Base-by-base conservation (phyloP, 2,329 filamentous ascomycete genomes). In the Colletotrichum cordylinicola region DNA sequence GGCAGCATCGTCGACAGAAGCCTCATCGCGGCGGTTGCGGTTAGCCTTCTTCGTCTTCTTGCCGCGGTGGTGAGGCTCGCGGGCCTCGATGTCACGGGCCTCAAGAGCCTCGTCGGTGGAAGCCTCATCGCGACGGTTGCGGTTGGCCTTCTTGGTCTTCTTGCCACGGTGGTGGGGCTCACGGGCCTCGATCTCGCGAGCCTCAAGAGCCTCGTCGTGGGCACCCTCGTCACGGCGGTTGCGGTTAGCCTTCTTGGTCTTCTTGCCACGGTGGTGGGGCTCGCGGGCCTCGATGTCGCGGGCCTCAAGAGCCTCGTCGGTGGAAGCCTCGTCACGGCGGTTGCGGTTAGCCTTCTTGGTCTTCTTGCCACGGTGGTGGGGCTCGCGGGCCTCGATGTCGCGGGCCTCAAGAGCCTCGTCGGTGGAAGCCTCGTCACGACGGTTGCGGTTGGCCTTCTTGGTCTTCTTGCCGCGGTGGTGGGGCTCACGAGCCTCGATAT, bases 11-110 rank as follows among this genome's bases (percentile, higher is more conserved):
- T 68, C 69, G 55, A 27, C 69, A 3, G 52, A 31, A 21, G 24
- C 43, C 58, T 56, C 70, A 21, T 65, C 60, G 15, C 70, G 69
- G 18, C 67, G 67, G 37, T 67, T 67, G 39, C 67, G 58, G 24
- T 74, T 78, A 24, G 76, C 72, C 66, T 78, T 77, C 37, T 71
- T 74, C 15, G 71, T 76, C 65, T 74, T 77, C 70, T 78, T 77
- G 62, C 65, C 73, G 2, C 58, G 48, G 65, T 77, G 75, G 21
- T 79, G 75, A 31, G 77, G 78, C 60, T 79, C 77, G 15, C 77
- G 78, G 24, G 77, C 52, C 21, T 78, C 77, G 2, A 78, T 33
- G n/a, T 79, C 77, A 24, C 77, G 78, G 37, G 77, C 48, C 24
- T 79, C 78, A 18, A 79, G 48, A 39, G 60, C 68, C 16, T 71